phyloP scores from a whole-genome alignment of 495 filamentous ascomycete species.

The Penicillium robsamsonii region DNA sequence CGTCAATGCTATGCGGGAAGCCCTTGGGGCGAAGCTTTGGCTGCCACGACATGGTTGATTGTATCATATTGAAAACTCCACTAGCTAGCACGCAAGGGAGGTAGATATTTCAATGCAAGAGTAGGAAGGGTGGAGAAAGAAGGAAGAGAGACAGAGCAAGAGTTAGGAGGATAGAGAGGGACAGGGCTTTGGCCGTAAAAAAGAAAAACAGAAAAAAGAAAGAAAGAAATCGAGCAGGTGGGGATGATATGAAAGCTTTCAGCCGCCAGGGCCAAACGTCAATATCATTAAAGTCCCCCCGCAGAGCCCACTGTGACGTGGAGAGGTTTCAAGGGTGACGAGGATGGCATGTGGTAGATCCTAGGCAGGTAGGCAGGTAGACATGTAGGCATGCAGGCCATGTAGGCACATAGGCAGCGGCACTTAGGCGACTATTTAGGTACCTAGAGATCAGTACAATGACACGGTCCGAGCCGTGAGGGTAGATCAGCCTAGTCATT shows the following conservation, averaged over 20 bases:
- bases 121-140: background rate
- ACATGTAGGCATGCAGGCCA: background rate
- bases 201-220: slow-evolving; percentile 18
- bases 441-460: slow-evolving; percentile 1
- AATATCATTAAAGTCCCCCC: slow-evolving; percentile 15
- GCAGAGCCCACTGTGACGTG: background rate
- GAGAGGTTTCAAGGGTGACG: background rate
- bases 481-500: slow-evolving; percentile 7
- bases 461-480: slow-evolving; percentile 29
- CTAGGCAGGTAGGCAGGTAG: background rate
- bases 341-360: background rate
- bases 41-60: slow-evolving; percentile 40
- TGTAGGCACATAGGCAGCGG: background rate
- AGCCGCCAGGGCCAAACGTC: slow-evolving; percentile 17
- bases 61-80: slow-evolving; percentile 8
- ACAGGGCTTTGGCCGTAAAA: slow-evolving; percentile 15
- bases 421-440: background rate
- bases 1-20: slow-evolving; percentile 40
- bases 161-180: slow-evolving; percentile 5
- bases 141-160: slow-evolving; percentile 4
- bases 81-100: slow-evolving; percentile 1
- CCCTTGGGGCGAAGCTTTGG: slow-evolving; percentile 47
- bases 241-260: slow-evolving; percentile 24
- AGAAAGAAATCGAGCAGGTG: slow-evolving; percentile 23
- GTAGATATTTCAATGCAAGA: slow-evolving; percentile 8